Percentiles rank a stretch among this genome's conserved stretches.
Conservation (phyloP, 2,329 filamentous ascomycete species). For the Colletotrichum sp. region DNA sequence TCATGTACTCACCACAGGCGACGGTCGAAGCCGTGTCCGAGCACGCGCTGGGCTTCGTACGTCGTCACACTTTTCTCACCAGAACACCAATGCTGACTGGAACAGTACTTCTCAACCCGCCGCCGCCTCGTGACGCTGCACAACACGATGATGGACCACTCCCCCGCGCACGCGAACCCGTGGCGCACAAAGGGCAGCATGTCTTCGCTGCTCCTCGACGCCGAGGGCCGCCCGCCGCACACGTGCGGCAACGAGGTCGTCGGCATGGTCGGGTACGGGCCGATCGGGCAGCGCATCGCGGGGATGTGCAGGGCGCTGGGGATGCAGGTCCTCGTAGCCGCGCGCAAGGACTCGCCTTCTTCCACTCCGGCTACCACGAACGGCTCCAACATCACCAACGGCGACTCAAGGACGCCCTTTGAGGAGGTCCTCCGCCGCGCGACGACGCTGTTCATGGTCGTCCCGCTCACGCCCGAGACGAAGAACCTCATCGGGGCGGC, state of each 20-base stretch:
- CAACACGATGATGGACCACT: slow-evolving; percentile 22
- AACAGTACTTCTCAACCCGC: slow-evolving; percentile 26
- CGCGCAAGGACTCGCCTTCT: slow-evolving; percentile 20
- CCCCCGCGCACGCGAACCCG: slow-evolving; percentile 3
- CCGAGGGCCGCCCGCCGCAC: slow-evolving; percentile 26
- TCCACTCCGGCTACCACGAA: background rate
- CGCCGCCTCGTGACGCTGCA: slow-evolving; percentile 25
- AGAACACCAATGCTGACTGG: background rate
- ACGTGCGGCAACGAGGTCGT: slow-evolving; percentile 30
- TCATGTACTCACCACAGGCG: slow-evolving; percentile 25
- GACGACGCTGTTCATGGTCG: slow-evolving; percentile 28
- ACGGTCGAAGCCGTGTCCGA: slow-evolving; percentile 27
- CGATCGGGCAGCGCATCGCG: slow-evolving; percentile 27
- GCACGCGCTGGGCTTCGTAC: slow-evolving; percentile 25
- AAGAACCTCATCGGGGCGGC: slow-evolving; percentile 21
- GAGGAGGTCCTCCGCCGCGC: slow-evolving; percentile 24
- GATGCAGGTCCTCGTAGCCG: slow-evolving; percentile 28
- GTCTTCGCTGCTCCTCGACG: slow-evolving; percentile 20
- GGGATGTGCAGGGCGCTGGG: slow-evolving; percentile 25
- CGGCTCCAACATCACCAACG: background rate
- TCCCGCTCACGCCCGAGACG: slow-evolving; percentile 26
- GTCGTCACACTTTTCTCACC: background rate
- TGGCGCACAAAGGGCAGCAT: slow-evolving; percentile 23
- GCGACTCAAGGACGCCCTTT: slow-evolving; percentile 12
- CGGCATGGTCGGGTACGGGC: slow-evolving; percentile 31